Conservation (phyloP, 345 rosid genomes). For the Sapria himalayana region DNA sequence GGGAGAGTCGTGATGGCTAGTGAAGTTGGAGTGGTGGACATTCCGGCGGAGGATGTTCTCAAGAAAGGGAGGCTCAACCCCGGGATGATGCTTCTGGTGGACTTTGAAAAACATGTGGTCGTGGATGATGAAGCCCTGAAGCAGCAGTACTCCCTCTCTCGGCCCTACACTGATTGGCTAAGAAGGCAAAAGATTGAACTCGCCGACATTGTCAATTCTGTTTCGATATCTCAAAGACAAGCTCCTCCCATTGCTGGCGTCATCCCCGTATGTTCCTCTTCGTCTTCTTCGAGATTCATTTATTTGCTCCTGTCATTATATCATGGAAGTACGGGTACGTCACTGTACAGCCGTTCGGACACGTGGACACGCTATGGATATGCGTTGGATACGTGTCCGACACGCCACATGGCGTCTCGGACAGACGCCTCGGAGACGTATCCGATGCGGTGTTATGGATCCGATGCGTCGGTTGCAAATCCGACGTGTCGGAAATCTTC, state of each 20-base stretch:
- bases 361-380: no score
- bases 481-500: no score
- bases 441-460: no score
- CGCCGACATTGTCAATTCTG: conserved; percentile 46
- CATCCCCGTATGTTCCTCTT: conserved; percentile 23
- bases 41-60: conserved; percentile 78
- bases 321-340: no score
- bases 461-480: no score
- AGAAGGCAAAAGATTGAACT: conserved; percentile 73
- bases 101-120: conserved; percentile 81
- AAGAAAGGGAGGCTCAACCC: conserved; percentile 97
- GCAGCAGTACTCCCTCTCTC: conserved; percentile 69
- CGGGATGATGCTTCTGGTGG: conserved; percentile 99
- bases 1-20: conserved; percentile 97
- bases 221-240: conserved; percentile 33
- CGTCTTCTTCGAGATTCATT: background rate
- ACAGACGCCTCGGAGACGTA: no score
- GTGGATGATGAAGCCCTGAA: conserved; percentile 92
- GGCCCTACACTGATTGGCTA: conserved; percentile 95
- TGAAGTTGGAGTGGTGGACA: conserved; percentile 96
- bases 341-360: no score
- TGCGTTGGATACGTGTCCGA: no score
- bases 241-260: conserved; percentile 58
- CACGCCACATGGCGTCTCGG: no score
- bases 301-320: no score